phyloP scores from a whole-genome alignment of 164 flowering plant species.

The Vitis labrusca region DNA sequence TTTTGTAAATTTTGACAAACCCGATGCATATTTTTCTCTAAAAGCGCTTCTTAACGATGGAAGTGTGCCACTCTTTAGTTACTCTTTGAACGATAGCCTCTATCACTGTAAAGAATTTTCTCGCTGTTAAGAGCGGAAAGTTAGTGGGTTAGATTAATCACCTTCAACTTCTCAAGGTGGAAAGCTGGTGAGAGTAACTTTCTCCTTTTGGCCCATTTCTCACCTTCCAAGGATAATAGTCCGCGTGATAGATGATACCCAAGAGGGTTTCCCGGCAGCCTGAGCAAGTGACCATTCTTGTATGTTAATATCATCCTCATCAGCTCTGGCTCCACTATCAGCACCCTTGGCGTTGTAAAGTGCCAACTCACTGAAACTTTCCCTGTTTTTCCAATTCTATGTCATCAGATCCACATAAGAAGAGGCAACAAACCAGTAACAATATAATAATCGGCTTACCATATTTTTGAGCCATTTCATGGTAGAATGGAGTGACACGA shows the following conservation, averaged over 20 bases:
- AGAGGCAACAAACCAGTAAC: no score
- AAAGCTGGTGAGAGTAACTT: constrained; percentile 44
- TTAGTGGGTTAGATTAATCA: background rate
- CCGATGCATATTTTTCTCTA: no score
- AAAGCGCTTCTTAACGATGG: no score
- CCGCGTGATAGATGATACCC: constrained; percentile 26
- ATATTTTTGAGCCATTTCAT: constrained; percentile 29
- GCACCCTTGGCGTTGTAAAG: constrained; percentile 41
- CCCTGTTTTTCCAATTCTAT: constrained; percentile 22
- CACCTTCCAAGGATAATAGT: constrained; percentile 30
- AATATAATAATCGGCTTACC: constrained; percentile 19
- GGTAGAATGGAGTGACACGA: constrained; percentile 28
- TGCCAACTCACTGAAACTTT: constrained; percentile 33
- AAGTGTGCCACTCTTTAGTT: no score
- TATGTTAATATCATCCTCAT: constrained; percentile 24
- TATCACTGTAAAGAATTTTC: no score
- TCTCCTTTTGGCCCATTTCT: constrained; percentile 48
- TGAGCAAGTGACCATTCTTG: constrained; percentile 37
- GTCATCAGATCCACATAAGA: background rate
- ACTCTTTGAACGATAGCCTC: no score
- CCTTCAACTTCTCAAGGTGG: constrained; percentile 50
- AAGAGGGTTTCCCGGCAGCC: constrained; percentile 39
- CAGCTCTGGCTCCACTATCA: constrained; percentile 41
- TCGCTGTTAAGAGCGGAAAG: no score
- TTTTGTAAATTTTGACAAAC: no score